Evolutionary conservation across 176 grass and related monocot species (phyloP), one percentile per base, ranked within the genome.

Genomic region (Chrysopogon serrulatus): DNA sequence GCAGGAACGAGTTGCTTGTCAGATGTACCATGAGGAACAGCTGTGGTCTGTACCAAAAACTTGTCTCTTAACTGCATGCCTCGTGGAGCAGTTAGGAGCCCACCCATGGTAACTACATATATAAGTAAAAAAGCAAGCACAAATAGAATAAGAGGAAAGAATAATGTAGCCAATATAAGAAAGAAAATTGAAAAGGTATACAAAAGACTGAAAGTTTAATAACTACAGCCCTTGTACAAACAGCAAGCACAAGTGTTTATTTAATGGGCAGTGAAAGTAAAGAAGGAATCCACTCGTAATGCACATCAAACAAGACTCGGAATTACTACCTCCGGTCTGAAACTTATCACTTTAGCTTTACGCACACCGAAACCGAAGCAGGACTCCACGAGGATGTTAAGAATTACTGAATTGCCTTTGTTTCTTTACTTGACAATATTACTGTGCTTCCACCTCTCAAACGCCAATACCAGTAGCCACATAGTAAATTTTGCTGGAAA

Each of bases 31-130:
- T 84, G 86, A 68, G 91, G 93, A 73, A 94, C 93, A 90, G 78
- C 83, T 53, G 96, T 98, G 33, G 80, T 84, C 85, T 98, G 96
- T 53, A 98, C 89, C 79, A 98, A 86, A 87, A 98, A 98, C 79
- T 98, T 98, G 84, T 98, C 93, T 87, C 93, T 95, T 71, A 95
- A 93, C 88, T 98, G 96, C 93, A 98, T 92, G 71, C 93, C 96
- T 77, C 83, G 91, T 64, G 96, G 93, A 85, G 85, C 91, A 36
- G 83, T 71, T 47, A 87, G 90, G 68, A 88, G 93, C 14, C 88
- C 96, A 93, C 95, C 91, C 96, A 98, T 98, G 48, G 77, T 95
- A 78, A 98, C 96, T 98, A 74, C 60, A 88, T 91, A 79, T 78
- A 70, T 41, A 76, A 74, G 69, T 35, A 71, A 30, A 23, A n/a